Percentiles rank a stretch among this genome's conserved stretches.
These are phyloP conservation scores for Neospermospora avenae DNA, from an alignment of 2,329 filamentous ascomycete species.

Conservation along the genomic window DNA sequence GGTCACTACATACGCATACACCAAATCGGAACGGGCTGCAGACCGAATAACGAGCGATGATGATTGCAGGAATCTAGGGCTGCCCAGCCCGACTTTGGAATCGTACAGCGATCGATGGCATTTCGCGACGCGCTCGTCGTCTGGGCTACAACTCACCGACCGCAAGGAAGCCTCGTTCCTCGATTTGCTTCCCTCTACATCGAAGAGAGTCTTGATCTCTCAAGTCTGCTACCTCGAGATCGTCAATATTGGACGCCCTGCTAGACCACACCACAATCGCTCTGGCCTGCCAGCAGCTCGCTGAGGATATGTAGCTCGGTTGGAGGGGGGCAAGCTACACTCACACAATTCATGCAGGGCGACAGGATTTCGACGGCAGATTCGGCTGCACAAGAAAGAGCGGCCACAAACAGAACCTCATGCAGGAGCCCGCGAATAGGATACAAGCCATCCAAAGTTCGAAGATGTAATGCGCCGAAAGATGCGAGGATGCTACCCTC, in stretches of 20 bases:
- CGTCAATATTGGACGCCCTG: background rate
- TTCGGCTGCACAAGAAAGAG: constrained; percentile 1
- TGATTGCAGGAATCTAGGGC: background rate
- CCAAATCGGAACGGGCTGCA: background rate
- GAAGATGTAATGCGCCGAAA: background rate
- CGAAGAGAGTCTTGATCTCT: background rate
- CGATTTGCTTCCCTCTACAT: background rate
- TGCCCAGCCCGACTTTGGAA: background rate
- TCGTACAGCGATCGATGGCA: background rate
- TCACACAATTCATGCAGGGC: background rate
- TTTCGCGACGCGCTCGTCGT: constrained; percentile 1
- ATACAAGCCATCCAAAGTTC: background rate
- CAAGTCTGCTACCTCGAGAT: background rate
- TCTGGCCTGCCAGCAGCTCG: background rate
- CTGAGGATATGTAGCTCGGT: background rate
- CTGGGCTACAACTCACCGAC: background rate
- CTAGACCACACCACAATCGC: background rate
- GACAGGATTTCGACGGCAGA: background rate
- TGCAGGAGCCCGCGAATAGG: constrained; percentile 3
- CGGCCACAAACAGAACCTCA: background rate
- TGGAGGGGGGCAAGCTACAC: background rate
- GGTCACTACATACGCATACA: background rate
- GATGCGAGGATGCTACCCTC: background rate
- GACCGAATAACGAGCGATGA: background rate
- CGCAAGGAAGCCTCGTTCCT: background rate